Evolutionary conservation across 2,329 filamentous ascomycete genomes (phyloP).

Genomic region (Colletotrichum brevisporum): DNA sequence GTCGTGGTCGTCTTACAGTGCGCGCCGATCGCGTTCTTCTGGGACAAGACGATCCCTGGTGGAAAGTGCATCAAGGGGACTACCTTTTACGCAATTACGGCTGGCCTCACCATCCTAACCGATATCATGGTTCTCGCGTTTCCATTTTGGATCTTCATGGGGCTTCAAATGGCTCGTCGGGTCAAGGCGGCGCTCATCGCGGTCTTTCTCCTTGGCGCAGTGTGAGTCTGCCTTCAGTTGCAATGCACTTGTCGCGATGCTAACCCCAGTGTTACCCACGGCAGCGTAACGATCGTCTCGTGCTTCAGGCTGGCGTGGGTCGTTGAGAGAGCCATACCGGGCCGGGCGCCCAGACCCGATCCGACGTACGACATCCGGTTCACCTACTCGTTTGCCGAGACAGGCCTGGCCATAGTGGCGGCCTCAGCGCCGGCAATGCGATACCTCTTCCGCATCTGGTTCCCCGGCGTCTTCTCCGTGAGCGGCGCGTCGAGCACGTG

Average conservation of each 20-base stretch:
- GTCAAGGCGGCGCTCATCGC: conserved; percentile 56
- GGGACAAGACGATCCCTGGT: conserved; percentile 43
- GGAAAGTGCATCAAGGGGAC: conserved; percentile 10
- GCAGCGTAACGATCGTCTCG: not conserved
- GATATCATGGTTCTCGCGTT: conserved; percentile 44
- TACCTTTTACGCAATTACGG: conserved; percentile 17
- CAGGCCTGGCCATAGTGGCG: conserved; percentile 52
- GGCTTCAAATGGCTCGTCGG: conserved; percentile 54
- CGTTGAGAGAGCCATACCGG: conserved; percentile 1
- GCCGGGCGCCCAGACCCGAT: conserved; percentile 40
- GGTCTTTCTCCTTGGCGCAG: conserved; percentile 55
- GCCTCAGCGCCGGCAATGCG: conserved; percentile 53
- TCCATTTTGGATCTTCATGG: conserved; percentile 57
- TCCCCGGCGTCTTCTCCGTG: conserved; percentile 26
- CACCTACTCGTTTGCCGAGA: conserved; percentile 43
- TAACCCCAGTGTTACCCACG: not conserved
- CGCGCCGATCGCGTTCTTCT: conserved; percentile 52
- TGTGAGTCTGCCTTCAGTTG: conserved; percentile 50
- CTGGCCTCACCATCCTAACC: conserved; percentile 30
- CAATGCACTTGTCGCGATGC: not conserved
- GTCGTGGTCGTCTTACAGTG: conserved; percentile 57
- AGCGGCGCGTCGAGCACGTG: not conserved
- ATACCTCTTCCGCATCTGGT: conserved; percentile 49
- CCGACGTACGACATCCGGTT: conserved; percentile 50
- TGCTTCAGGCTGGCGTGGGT: not conserved